Conservation (phyloP, 441 rosid species). For the Theobroma grandiflorum region DNA sequence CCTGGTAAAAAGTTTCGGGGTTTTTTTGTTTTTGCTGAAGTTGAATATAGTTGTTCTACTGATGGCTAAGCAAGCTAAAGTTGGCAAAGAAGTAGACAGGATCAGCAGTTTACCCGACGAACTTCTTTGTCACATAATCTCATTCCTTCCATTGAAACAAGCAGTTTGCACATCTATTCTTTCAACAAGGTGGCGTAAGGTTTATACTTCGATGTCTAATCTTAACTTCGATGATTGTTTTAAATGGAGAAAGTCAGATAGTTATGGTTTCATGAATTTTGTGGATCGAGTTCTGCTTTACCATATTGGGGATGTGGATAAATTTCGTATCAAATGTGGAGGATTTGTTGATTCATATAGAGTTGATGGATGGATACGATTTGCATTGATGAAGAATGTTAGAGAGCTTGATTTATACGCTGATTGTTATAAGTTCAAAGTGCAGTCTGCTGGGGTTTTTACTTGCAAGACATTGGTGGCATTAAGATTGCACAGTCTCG, state of each 20-base stretch:
- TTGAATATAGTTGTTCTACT: not conserved
- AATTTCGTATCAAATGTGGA: not conserved
- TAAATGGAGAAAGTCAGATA: not conserved
- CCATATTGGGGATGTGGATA: not conserved
- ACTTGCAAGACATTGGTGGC: not conserved
- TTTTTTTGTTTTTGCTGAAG: too few relatives aligned
- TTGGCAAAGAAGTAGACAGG: not conserved
- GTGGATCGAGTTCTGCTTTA: not conserved
- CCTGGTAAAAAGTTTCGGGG: too few relatives aligned
- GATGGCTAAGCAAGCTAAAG: not conserved
- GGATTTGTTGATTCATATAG: not conserved
- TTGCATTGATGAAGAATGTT: not conserved
- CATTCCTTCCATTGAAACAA: not conserved
- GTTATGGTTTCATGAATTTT: not conserved
- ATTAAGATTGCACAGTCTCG: not conserved
- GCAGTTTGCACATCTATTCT: not conserved
- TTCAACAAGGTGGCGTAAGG: not conserved
- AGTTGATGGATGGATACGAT: not conserved
- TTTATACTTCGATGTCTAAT: not conserved
- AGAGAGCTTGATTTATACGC: not conserved
- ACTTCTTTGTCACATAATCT: not conserved
- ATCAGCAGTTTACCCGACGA: not conserved
- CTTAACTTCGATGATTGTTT: not conserved
- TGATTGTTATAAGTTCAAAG: not conserved
- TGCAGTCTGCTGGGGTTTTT: not conserved